Conservation (phyloP, 192 early-diverging fungal genomes). For the Coemansia sp. region DNA sequence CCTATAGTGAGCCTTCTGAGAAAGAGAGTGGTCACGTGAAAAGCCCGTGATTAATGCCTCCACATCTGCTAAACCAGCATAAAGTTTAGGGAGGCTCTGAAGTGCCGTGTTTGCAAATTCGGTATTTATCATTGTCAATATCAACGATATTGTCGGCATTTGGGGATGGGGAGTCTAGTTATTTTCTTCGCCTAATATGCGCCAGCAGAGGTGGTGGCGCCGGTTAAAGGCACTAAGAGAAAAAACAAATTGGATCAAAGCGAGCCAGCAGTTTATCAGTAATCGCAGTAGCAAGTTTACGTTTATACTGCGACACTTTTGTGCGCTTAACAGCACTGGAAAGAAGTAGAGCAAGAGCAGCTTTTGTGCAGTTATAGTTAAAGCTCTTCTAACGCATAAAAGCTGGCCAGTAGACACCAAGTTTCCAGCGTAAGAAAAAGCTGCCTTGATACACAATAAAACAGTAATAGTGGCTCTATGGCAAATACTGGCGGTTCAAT, state of each 20-base stretch:
- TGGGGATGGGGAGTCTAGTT: not conserved
- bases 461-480: not conserved
- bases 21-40: not conserved
- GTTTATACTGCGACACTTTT: not conserved
- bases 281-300: not conserved
- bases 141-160: not conserved
- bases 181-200: not conserved
- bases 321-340: not conserved
- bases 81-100: not conserved
- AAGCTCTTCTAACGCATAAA: not conserved
- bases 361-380: not conserved
- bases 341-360: not conserved
- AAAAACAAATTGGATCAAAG: not conserved
- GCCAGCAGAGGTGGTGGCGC: not conserved
- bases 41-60: not conserved
- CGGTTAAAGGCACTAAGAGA: not conserved
- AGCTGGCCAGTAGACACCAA: not conserved
- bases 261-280: not conserved
- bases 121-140: not conserved
- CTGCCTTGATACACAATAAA: not conserved
- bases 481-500: not conserved
- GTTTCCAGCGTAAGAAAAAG: not conserved
- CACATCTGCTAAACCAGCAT: not conserved
- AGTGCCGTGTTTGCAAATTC: not conserved
- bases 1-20: not conserved